Evolutionary conservation across 2,329 filamentous ascomycete species (phyloP).

Genomic region (Trichothecium sympodiale): DNA sequence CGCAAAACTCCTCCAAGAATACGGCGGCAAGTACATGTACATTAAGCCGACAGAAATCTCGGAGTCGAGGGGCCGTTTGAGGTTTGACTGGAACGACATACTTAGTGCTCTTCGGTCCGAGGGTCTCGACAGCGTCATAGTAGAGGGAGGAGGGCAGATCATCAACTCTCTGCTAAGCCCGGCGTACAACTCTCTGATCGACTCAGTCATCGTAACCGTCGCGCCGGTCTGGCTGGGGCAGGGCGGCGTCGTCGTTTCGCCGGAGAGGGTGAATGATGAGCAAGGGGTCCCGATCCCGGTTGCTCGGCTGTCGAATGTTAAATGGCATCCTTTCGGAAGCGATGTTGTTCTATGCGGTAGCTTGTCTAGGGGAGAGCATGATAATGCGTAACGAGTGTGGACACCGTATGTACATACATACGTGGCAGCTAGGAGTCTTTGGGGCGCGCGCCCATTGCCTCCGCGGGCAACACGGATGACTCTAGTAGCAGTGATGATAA

Average conservation of each 20-base stretch:
- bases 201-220: constrained; percentile 77
- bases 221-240: constrained; percentile 83
- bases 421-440: background rate
- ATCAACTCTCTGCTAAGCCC: constrained; percentile 71
- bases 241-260: constrained; percentile 70
- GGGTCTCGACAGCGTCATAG: constrained; percentile 70
- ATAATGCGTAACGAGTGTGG: background rate
- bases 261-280: constrained; percentile 41
- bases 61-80: constrained; percentile 25
- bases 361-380: constrained; percentile 10
- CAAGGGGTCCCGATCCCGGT: constrained; percentile 45
- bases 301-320: constrained; percentile 53
- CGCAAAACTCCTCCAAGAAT: constrained; percentile 27
- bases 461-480: too few relatives aligned
- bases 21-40: constrained; percentile 41
- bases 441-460: too few relatives aligned
- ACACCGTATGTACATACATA: background rate
- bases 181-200: constrained; percentile 49
- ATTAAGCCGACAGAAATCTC: constrained; percentile 19
- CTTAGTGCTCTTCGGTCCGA: constrained; percentile 45
- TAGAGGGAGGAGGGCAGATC: constrained; percentile 76
- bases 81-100: constrained; percentile 54
- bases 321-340: constrained; percentile 69
- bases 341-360: constrained; percentile 74
- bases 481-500: too few relatives aligned